Conservation (phyloP, 1,284 basidiomycete genomes). For the Xerocomus amazonicus region DNA sequence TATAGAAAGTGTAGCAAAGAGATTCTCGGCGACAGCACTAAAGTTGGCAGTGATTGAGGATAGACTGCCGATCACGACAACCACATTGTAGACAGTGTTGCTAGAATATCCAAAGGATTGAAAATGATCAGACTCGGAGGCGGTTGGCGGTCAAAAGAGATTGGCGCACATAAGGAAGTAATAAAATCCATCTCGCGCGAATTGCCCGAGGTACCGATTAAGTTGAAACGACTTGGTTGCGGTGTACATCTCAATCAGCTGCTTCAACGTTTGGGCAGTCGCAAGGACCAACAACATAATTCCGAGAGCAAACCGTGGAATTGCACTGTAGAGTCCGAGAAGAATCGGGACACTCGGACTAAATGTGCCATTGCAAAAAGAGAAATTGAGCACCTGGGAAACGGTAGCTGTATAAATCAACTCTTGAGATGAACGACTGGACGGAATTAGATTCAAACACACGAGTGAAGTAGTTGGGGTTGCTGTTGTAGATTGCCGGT, state of each 20-base stretch:
- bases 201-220: background rate
- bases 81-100: background rate
- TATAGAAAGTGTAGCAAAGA: background rate
- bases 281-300: background rate
- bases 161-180: slow-evolving; percentile 5
- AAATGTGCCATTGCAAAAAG: background rate
- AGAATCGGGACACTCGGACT: background rate
- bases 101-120: background rate
- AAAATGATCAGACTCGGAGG: too few relatives aligned
- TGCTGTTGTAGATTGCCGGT: background rate
- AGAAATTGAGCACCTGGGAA: background rate
- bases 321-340: background rate
- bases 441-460: background rate
- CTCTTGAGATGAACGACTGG: background rate
- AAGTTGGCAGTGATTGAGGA: background rate
- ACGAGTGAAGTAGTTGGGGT: background rate
- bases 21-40: background rate
- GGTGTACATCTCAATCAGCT: slow-evolving; percentile 1
- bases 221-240: slow-evolving; percentile 1
- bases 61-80: background rate
- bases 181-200: slow-evolving; percentile 3
- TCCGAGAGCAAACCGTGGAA: slow-evolving; percentile 1
- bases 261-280: background rate
- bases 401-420: background rate
- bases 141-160: too few relatives aligned